These are phyloP conservation scores for Aquilaria malaccensis DNA, from an alignment of 345 rosid genomes.

Conservation along the genomic window DNA sequence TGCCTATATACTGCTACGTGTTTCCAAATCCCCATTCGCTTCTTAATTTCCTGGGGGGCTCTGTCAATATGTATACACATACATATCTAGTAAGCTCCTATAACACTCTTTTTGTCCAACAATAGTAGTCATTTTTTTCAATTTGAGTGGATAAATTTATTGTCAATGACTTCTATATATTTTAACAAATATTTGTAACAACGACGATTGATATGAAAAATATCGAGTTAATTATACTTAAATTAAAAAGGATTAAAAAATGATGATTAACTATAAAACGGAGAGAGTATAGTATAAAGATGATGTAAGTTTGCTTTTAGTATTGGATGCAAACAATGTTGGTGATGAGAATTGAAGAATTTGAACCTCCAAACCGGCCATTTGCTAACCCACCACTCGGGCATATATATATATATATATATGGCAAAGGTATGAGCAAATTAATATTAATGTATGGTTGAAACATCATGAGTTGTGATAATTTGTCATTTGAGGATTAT, in stretches of 20 bases:
- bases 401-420: background rate
- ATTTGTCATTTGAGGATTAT: background rate
- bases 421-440: background rate
- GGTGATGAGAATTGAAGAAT: background rate
- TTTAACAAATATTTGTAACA: background rate
- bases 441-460: constrained; percentile 5
- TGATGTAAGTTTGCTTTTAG: too few species aligned
- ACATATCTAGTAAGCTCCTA: too few species aligned
- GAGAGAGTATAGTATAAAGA: too few species aligned
- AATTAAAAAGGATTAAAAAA: too few species aligned
- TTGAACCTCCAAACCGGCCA: background rate
- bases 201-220: constrained; percentile 2
- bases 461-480: constrained; percentile 6
- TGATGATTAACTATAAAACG: too few species aligned
- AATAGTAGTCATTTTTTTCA: background rate
- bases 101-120: background rate
- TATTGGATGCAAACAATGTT: background rate
- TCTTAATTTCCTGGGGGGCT: constrained; percentile 7
- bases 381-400: constrained; percentile 12
- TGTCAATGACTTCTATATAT: background rate
- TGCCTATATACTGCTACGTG: too few species aligned
- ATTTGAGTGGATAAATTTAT: background rate
- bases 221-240: background rate
- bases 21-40: background rate
- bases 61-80: too few species aligned